A percentile compares a stretch with the other conserved stretches of the same genome.
Evolutionary conservation across 2,329 filamentous ascomycete species (phyloP).

Genomic region (Epicoccum sorghinum): DNA sequence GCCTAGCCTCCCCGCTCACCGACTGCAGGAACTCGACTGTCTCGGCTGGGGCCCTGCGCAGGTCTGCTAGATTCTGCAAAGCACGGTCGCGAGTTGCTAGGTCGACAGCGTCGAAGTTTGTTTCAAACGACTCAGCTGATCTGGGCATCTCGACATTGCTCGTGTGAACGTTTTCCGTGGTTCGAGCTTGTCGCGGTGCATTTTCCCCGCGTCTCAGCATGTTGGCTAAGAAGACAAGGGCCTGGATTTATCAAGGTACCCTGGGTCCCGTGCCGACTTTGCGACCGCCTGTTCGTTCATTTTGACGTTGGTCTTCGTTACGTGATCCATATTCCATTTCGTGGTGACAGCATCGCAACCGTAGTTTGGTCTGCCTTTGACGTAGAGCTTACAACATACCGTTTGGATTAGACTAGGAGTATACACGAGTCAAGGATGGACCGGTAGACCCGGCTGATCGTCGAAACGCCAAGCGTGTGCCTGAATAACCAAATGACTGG

Average conservation of each 20-base stretch:
- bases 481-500: too few species aligned
- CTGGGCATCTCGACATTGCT: not conserved
- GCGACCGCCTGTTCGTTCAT: not conserved
- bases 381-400: not conserved
- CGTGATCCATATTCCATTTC: not conserved
- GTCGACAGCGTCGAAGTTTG: conserved; percentile 8
- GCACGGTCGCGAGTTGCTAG: conserved; percentile 7
- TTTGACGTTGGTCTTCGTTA: not conserved
- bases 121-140: conserved; percentile 11
- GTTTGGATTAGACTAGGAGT: not conserved
- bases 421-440: not conserved
- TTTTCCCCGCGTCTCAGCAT: conserved; percentile 12
- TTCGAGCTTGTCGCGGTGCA: conserved; percentile 2
- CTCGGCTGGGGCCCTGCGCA: conserved; percentile 1
- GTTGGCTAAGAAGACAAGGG: not conserved
- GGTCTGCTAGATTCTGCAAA: conserved; percentile 10
- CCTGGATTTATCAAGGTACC: not conserved
- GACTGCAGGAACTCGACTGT: not conserved
- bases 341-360: not conserved
- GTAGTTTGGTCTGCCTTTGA: not conserved
- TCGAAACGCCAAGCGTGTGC: not conserved
- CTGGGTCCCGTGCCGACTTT: not conserved
- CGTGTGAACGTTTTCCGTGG: not conserved
- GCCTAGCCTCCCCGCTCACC: conserved; percentile 19
- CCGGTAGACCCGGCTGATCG: not conserved